Base-by-base conservation (phyloP, 768 basidiomycete genomes). In the Boletus fagicola region DNA sequence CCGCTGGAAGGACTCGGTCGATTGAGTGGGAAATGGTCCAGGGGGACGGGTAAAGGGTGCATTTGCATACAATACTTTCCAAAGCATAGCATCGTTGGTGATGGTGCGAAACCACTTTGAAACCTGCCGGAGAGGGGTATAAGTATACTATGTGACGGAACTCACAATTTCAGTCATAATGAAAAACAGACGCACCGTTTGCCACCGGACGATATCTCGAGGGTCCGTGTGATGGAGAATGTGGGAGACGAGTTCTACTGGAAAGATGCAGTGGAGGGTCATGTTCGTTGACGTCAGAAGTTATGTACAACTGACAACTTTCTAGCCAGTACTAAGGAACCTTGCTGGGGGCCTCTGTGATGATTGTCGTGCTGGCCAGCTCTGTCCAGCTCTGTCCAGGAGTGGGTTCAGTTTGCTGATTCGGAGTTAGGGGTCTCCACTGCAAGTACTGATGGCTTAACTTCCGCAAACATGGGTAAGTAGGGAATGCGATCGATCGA, bases 171-270 rank as follows among this genome's bases (percentile, higher is more conserved):
- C 5, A 0, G 13, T 15, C 20, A n/a, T n/a, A 20, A 42, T 8
- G 15, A 36, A 50, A 6, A 30, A 15, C 3, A 22, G 5, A 43
- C 54, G 24, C 22, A 16, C 58, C 11, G 24, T 45, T 49, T 30
- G 40, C 44, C 53, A 60, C 20, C 31, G 15, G 13, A 52, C 15
- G 5, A 55, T 22, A 20, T 60, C 53, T 16, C 10, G 50, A 45
- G 46, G 36, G 38, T 56, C 28, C 0, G 24, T 20, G 22, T 28
- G 20, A 35, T 8, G 20, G 1, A 60, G 16, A 15, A 51, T n/a
- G 1, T 7, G 2, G 9, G 1, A 6, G 18, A 58, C 2, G 2
- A 52, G 39, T 24, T 59, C 56, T 20, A 31, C 11, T 26, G 58
- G 33, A 38, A 59, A 24, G 11, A 35, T 48, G 43, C 31, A 22